Evolutionary conservation across 495 filamentous ascomycete genomes (phyloP), one percentile per base, ranked within the genome.

Genomic region (Neurospora tetrasperma): DNA sequence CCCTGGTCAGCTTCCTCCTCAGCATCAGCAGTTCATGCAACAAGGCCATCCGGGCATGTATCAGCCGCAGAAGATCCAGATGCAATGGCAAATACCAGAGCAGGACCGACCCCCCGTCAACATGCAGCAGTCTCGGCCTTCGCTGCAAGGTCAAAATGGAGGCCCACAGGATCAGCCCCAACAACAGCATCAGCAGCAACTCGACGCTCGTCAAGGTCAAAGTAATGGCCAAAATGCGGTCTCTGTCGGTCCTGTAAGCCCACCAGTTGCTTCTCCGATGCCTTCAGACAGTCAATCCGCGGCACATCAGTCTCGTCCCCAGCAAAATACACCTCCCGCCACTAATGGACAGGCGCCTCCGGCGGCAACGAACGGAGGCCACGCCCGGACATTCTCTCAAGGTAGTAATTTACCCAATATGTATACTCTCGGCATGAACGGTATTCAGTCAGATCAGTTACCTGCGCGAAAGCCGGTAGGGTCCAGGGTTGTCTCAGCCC

Each of bases 1-100:
- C 5, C 72, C 77, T 18, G 71, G 74, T n/a, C 79, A 80, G 40
- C 73, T 76, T 66, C 39, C 66, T 35, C 74, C 70, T 4, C 76
- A 76, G 18, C 73, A 72, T 8, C 69, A 54, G 27, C 76, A 72
- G 43, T 62, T 69, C 11, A 46, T 54, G 41, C 73, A 73, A 23
- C 68, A 70, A 18, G 72, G 73, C 0, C 31, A 66, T 40, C 73
- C 71, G 10, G 75, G 73, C 27, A 72, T 48, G 20, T 18, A 70
- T 40, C 62, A 70, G 2, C 69, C 62, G 9, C 70, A 42, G 38
- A 72, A 71, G 59, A 39, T 46, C 16, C 74, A 72, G 40, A 39
- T 46, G 20, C 74, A 72, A 38, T 44, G 44, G 43, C 66, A 38
- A 16, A n/a, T 66, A 4, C 54, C 23, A 23, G 59, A 38, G 3